A percentile compares a stretch with the other conserved stretches of the same genome.
Evolutionary conservation across 768 basidiomycete species (phyloP).

Genomic region (Sporobolomyces pararoseus): DNA sequence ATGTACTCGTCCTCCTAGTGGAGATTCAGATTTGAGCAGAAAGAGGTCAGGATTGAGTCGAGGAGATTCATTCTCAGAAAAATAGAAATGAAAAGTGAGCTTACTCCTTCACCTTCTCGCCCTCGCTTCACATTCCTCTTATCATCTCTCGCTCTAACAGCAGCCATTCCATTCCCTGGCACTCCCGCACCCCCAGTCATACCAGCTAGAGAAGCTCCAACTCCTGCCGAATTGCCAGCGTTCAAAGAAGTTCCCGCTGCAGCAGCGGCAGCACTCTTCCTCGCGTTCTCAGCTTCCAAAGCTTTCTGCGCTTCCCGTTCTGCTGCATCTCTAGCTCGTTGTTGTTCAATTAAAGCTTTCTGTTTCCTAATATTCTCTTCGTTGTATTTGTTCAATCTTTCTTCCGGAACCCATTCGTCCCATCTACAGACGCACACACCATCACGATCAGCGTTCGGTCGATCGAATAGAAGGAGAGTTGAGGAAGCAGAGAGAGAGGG

Average conservation of each 20-base stretch:
- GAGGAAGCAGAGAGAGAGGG: background rate
- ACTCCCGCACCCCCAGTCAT: background rate
- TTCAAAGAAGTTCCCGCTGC: slow-evolving; percentile 59
- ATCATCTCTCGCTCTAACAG: background rate
- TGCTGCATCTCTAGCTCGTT: slow-evolving; percentile 50
- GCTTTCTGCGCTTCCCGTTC: slow-evolving; percentile 39
- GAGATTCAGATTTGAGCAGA: too few relatives aligned
- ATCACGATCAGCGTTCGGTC: background rate
- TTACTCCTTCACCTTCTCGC: slow-evolving; percentile 45
- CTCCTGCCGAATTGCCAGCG: background rate
- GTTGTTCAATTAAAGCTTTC: slow-evolving; percentile 58
- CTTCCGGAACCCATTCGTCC: slow-evolving; percentile 92
- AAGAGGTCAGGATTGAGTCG: too few relatives aligned
- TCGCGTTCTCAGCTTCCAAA: slow-evolving; percentile 56
- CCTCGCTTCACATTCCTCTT: slow-evolving; percentile 43
- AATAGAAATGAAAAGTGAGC: background rate
- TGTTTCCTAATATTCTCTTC: slow-evolving; percentile 75
- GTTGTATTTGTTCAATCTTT: slow-evolving; percentile 75
- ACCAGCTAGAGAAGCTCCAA: background rate
- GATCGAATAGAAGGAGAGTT: background rate
- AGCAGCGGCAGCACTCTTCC: too few relatives aligned
- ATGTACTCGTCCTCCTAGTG: slow-evolving; percentile 65
- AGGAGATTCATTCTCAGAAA: too few relatives aligned
- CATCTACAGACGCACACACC: slow-evolving; percentile 57
- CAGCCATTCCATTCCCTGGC: background rate